A percentile compares a stretch with the other conserved stretches of the same genome.
Evolutionary conservation across 139 green algal genomes (phyloP).

Genomic region (Chloropicon primus): DNA sequence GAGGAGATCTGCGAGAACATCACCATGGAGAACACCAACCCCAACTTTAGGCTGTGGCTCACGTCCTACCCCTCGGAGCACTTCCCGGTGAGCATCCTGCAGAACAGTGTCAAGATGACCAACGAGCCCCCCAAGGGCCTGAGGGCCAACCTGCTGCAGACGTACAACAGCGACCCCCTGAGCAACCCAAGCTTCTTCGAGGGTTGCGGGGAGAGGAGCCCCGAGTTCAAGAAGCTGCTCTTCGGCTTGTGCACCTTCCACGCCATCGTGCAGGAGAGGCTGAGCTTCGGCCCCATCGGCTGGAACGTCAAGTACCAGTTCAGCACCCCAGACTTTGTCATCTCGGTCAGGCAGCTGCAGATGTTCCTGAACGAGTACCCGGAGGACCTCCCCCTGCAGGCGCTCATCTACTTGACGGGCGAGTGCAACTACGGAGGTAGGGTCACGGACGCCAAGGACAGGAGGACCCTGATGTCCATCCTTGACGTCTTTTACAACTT

Average conservation of each 20-base stretch:
- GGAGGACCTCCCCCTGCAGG: background rate
- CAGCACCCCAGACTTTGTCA: conserved; percentile 49
- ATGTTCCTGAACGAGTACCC: conserved; percentile 54
- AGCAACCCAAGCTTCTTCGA: conserved; percentile 31
- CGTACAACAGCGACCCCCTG: conserved; percentile 38
- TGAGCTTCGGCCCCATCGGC: conserved; percentile 45
- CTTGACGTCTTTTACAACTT: conserved; percentile 40
- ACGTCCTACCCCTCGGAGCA: conserved; percentile 44
- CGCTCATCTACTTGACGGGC: conserved; percentile 43
- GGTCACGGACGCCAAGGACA: conserved; percentile 58
- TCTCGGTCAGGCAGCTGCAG: conserved; percentile 46
- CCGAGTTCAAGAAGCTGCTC: conserved; percentile 45
- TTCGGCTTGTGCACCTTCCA: conserved; percentile 56
- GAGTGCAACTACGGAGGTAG: conserved; percentile 66
- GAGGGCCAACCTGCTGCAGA: conserved; percentile 25
- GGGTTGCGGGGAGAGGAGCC: conserved; percentile 20
- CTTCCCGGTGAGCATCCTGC: conserved; percentile 52
- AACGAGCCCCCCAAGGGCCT: conserved; percentile 42
- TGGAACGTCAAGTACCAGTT: conserved; percentile 50
- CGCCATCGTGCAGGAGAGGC: conserved; percentile 41
- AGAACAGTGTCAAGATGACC: conserved; percentile 47
- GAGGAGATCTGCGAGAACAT: conserved; percentile 60
- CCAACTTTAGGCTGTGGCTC: conserved; percentile 61
- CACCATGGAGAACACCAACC: conserved; percentile 31
- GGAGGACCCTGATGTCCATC: conserved; percentile 43